Evolutionary conservation across 345 rosid genomes (phyloP), one percentile per base, ranked within the genome.

Genomic region (Reutealis trisperma): DNA sequence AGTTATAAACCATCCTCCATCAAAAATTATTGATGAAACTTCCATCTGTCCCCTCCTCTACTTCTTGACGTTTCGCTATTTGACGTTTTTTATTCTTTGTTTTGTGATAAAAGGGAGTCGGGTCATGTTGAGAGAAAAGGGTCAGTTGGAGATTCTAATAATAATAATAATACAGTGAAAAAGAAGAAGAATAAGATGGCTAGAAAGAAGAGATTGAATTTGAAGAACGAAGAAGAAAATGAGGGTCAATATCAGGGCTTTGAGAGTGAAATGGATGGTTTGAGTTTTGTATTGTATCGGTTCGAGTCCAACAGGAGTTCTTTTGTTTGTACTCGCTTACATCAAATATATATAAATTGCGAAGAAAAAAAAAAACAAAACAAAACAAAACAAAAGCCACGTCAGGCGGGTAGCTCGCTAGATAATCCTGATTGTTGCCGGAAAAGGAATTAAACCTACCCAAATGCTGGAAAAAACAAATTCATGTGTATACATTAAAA

Each of bases 281-380:
- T 84, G 79, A 84, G 34, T 78, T 57, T 86, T 77, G 75, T 66
- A 75, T 71, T 78, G 71, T 66, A 75, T 71, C 77, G 71, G 65
- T 58, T 70, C 77, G 80, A 83, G 69, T 55, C 52, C 86, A 86
- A 69, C 89, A 91, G 55, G 93, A 89, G 60, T 67, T 92, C 81
- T 87, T 91, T 59, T 92, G 96, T 78, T 74, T 89, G 60, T 94
- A 89, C 79, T 97, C 97, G 11, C 88, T 92, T 71, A 94, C 97
- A 5, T 89, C 97, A 9, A 85, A 27, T 1, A 27, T 27, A 27
- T 27, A 27, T 27, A 27, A 27, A 27, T 27, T 27, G 30, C 30
- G 1, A 27, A 27, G 30, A 27, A 27, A 27, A 27, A 27, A 27
- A 27, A 27, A 27, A n/a, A n/a, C n/a, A n/a, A n/a, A n/a, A n/a